Conservation (phyloP, 2,329 filamentous ascomycete species). For the Verticillium zaregamsianum region DNA sequence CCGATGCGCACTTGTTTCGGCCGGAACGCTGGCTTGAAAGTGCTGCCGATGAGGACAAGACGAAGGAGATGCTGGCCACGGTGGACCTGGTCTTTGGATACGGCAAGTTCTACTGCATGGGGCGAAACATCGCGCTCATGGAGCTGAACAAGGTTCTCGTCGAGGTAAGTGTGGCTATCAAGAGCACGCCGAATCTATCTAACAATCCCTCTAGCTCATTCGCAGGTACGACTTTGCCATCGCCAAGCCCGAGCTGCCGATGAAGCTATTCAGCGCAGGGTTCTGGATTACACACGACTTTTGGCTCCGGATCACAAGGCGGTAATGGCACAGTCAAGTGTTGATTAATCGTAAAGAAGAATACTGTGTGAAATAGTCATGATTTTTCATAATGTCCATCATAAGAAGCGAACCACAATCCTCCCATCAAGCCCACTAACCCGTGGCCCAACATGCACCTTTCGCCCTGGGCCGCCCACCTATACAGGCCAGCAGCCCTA, state of each 20-base stretch:
- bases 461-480: neutral
- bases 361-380: neutral
- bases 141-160: conserved; percentile 26
- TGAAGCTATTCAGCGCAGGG: too few relatives aligned
- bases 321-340: neutral
- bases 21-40: conserved; percentile 15
- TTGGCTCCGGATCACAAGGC: neutral
- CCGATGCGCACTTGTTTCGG: conserved; percentile 7
- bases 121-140: conserved; percentile 31
- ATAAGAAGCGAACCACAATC: neutral
- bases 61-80: conserved; percentile 27
- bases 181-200: too few relatives aligned
- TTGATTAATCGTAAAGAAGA: neutral
- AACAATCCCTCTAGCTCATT: too few relatives aligned
- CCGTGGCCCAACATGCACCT: neutral
- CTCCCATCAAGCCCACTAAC: neutral
- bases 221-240: too few relatives aligned
- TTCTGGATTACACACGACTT: too few relatives aligned
- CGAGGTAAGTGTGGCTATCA: conserved; percentile 10
- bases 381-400: neutral
- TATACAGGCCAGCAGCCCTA: neutral
- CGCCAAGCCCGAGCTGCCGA: too few relatives aligned
- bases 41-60: conserved; percentile 23
- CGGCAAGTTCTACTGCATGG: conserved; percentile 33
- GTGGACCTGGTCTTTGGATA: conserved; percentile 35